Conservation (phyloP, 768 basidiomycete genomes). For the Mycena amicta region DNA sequence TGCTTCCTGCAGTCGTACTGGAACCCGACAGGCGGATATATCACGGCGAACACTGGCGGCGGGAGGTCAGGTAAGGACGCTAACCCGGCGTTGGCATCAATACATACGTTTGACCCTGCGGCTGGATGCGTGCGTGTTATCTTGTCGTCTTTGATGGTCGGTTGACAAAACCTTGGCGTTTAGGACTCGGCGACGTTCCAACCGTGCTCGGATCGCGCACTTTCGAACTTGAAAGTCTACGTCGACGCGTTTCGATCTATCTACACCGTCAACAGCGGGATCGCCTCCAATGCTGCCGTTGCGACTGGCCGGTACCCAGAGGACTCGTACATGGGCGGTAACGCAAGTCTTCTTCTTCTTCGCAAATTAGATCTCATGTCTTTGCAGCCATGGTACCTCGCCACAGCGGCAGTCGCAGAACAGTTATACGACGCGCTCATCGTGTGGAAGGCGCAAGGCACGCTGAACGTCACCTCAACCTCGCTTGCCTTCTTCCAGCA, state of each 20-base stretch:
- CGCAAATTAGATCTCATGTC: slow-evolving; percentile 3
- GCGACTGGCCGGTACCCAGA: slow-evolving; percentile 64
- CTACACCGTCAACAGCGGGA: slow-evolving; percentile 64
- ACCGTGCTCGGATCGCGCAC: slow-evolving; percentile 76
- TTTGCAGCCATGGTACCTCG: slow-evolving; percentile 74
- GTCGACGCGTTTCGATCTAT: slow-evolving; percentile 66
- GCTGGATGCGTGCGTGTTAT: slow-evolving; percentile 39
- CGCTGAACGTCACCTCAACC: slow-evolving; percentile 53
- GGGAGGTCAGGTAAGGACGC: slow-evolving; percentile 77
- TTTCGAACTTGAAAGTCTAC: slow-evolving; percentile 67
- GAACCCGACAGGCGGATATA: slow-evolving; percentile 61
- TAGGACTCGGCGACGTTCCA: slow-evolving; percentile 67
- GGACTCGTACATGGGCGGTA: slow-evolving; percentile 56
- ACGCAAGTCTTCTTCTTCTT: slow-evolving; percentile 34
- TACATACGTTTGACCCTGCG: slow-evolving; percentile 58
- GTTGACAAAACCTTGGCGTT: not conserved
- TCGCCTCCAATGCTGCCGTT: slow-evolving; percentile 48
- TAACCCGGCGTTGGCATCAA: slow-evolving; percentile 71
- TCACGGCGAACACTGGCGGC: slow-evolving; percentile 78
- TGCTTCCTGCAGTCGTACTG: slow-evolving; percentile 87
- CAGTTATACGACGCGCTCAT: slow-evolving; percentile 74
- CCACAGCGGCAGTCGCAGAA: slow-evolving; percentile 71
- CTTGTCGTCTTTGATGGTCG: not conserved
- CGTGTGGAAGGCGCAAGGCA: slow-evolving; percentile 59
- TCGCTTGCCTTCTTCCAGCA: slow-evolving; percentile 75